phyloP scores from a whole-genome alignment of 805 yeast genomes.

The Priceomyces castillae region DNA sequence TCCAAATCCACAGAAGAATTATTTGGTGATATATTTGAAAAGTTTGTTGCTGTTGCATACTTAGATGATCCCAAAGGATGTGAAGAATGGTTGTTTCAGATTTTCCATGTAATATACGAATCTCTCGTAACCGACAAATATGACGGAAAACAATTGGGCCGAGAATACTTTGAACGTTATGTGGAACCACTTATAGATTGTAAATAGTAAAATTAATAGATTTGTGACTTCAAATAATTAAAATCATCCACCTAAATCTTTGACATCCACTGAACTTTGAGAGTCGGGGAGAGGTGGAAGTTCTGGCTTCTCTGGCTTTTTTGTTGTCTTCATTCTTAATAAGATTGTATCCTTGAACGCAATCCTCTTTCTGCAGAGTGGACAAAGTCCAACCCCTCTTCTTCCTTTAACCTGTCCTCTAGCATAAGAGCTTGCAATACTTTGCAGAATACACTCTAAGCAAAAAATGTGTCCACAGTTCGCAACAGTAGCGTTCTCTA shows the following conservation, averaged over 20 bases:
- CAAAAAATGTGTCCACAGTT: constrained; percentile 45
- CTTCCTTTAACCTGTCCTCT: constrained; percentile 40
- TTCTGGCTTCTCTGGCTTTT: constrained; percentile 11
- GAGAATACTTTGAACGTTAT: constrained; percentile 1
- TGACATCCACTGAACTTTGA: constrained; percentile 3
- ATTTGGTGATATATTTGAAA: constrained; percentile 13
- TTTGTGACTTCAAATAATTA: background rate
- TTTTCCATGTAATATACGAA: constrained; percentile 8
- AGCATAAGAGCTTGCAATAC: constrained; percentile 39
- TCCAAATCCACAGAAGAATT: constrained; percentile 6
- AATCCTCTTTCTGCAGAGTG: constrained; percentile 40
- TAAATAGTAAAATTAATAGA: background rate
- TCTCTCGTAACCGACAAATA: constrained; percentile 5
- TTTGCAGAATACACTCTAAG: constrained; percentile 40
- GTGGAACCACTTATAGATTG: background rate
- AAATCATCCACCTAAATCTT: background rate
- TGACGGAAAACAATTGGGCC: constrained; percentile 6
- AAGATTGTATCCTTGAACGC: constrained; percentile 36
- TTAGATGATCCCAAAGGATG: constrained; percentile 9
- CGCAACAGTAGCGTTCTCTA: constrained; percentile 39
- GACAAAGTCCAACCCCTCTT: constrained; percentile 42
- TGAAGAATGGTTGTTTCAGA: constrained; percentile 10
- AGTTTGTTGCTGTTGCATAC: constrained; percentile 10
- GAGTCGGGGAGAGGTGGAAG: constrained; percentile 10
- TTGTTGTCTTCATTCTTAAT: constrained; percentile 19